A percentile compares a stretch with the other conserved stretches of the same genome.
These are phyloP conservation scores for Cystobasidium slooffiae DNA, from an alignment of 1,284 basidiomycete genomes.

Conservation along the genomic window DNA sequence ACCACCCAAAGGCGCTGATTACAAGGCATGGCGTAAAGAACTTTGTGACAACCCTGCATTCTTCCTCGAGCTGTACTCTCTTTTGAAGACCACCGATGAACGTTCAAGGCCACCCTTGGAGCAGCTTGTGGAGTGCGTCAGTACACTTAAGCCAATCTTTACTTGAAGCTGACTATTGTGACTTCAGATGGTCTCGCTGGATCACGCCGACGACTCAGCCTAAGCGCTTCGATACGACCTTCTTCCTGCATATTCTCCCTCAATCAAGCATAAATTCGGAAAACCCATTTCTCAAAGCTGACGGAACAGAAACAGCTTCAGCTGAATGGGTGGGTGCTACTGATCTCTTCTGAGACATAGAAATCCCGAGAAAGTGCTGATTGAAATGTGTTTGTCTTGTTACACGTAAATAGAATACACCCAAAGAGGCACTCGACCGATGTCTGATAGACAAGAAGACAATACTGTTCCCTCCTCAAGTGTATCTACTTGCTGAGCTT, in stretches of 20 bases:
- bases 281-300: conserved; percentile 17
- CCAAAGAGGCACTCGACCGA: conserved; percentile 20
- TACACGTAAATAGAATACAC: conserved; percentile 14
- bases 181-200: conserved; percentile 2
- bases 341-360: not conserved
- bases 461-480: conserved; percentile 40
- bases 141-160: not conserved
- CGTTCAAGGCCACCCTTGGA: conserved; percentile 17
- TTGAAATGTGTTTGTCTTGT: too few relatives aligned
- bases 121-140: conserved; percentile 10
- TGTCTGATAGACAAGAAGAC: conserved; percentile 22
- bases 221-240: conserved; percentile 53
- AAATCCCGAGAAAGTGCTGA: too few relatives aligned
- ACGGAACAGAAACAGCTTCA: conserved; percentile 31
- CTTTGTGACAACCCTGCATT: not conserved
- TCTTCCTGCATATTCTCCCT: conserved; percentile 51
- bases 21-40: conserved; percentile 36
- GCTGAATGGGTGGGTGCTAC: conserved; percentile 40
- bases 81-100: conserved; percentile 4
- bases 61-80: conserved; percentile 15
- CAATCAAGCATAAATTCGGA: conserved; percentile 2
- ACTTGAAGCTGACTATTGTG: not conserved
- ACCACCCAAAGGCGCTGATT: conserved; percentile 13
- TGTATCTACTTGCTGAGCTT: conserved; percentile 39
- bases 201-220: conserved; percentile 46